Evolutionary conservation across 192 early-diverging fungal genomes (phyloP), one percentile per base, ranked within the genome.

Genomic region (Coemansia nantahalensis): DNA sequence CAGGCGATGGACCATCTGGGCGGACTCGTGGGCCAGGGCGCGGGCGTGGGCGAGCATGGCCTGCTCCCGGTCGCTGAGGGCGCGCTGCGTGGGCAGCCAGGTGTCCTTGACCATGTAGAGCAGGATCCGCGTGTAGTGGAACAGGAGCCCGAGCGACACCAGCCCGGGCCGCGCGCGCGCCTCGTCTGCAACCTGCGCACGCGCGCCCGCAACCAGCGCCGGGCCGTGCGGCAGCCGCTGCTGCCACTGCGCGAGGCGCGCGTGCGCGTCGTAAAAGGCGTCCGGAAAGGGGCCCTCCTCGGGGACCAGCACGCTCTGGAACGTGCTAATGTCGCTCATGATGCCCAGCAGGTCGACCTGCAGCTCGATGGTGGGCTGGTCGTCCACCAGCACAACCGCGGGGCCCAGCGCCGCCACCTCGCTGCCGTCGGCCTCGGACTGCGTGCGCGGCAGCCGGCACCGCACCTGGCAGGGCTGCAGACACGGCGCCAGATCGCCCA

Each of bases 101-200:
- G 55, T 60, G 30, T 68, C 72, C 60, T 76, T 76, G 35, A 67
- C 48, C 39, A 76, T 18, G 30, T 66, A 76, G 19, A 76, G 50
- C 21, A 65, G 51, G 24, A 76, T 64, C 24, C 39, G 44, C 21
- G 60, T 37, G 43, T 68, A 76, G 50, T 76, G 65, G 44, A 33
- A 42, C 23, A 76, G n/a, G 39, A 76, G 51, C 0, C 44, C 56
- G 16, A 76, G 45, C 16, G 59, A 63, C 17, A 76, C 35, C 33
- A 49, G 49, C 0, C 62, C 56, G 1, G 56, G 44, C 26, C 35
- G 39, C 23, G 24, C 22, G 16, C 39, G 24, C 23, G 65, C 51
- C 19, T 17, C 48, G 7, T 42, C 44, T 8, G 59, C 23, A 16
- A 68, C 36, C 4, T 36, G 49, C 32, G n/a, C 14, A 39, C 49